Evolutionary conservation across 345 rosid species (phyloP).

Genomic region (Brassica cretica): DNA sequence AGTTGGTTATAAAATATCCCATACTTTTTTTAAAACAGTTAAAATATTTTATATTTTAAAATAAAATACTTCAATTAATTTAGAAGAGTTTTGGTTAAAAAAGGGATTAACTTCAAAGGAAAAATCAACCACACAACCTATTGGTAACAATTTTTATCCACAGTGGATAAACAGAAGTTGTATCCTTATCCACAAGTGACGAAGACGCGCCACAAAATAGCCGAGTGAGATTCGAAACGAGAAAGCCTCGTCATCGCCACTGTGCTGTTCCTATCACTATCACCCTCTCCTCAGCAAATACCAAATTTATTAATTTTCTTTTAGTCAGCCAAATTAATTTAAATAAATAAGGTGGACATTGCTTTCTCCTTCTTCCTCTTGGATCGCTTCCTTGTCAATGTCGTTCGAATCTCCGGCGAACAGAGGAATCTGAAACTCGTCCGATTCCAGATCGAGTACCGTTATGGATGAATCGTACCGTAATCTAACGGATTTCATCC

Average conservation of each 20-base stretch:
- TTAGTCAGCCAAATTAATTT: constrained; percentile 1
- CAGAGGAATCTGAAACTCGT: background rate
- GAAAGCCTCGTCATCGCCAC: constrained; percentile 30
- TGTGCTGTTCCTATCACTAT: constrained; percentile 23
- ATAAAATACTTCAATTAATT: too few species aligned
- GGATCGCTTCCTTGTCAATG: constrained; percentile 22
- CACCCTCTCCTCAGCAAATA: constrained; percentile 24
- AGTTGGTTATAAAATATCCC: background rate
- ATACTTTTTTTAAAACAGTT: background rate
- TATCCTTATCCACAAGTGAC: constrained; percentile 14
- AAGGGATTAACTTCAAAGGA: background rate
- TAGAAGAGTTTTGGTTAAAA: background rate
- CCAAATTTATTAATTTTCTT: background rate
- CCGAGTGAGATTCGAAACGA: constrained; percentile 7
- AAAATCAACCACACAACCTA: background rate
- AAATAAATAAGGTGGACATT: constrained; percentile 12
- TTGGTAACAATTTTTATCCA: background rate
- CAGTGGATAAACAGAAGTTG: background rate
- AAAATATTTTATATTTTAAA: too few species aligned
- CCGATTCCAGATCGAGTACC: background rate
- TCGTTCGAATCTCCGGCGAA: constrained; percentile 23
- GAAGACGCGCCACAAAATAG: background rate
- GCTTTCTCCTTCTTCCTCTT: background rate
- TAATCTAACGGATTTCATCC: constrained; percentile 58
- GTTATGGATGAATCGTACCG: constrained; percentile 66